phyloP scores from a whole-genome alignment of 805 yeast species.

The Candida oleophila region DNA sequence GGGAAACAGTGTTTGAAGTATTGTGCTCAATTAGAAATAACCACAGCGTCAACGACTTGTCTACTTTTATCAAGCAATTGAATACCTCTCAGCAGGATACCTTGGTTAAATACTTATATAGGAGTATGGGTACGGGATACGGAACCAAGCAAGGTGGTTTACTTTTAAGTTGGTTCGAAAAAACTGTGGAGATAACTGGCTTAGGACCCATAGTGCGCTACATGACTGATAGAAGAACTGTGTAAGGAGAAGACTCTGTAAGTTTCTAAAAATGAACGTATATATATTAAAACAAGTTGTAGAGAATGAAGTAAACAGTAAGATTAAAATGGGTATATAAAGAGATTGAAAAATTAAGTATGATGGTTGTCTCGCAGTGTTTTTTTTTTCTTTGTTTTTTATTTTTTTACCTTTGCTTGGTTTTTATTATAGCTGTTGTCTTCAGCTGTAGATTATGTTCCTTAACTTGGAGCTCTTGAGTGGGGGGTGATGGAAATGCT shows the following conservation, averaged over 20 bases:
- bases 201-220: slow-evolving; percentile 86
- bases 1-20: slow-evolving; percentile 61
- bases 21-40: slow-evolving; percentile 52
- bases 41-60: slow-evolving; percentile 66
- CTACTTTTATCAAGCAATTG: slow-evolving; percentile 57
- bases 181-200: slow-evolving; percentile 79
- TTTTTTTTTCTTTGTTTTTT: not conserved
- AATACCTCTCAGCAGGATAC: slow-evolving; percentile 67
- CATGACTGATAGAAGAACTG: slow-evolving; percentile 80
- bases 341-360: too few relatives aligned
- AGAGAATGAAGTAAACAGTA: not conserved
- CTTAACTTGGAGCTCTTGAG: slow-evolving; percentile 1
- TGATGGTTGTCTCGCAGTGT: too few relatives aligned
- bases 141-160: slow-evolving; percentile 87
- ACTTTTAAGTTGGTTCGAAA: slow-evolving; percentile 88
- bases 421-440: not conserved
- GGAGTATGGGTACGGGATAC: slow-evolving; percentile 73
- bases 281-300: slow-evolving; percentile 1
- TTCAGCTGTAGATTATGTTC: not conserved
- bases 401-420: too few relatives aligned
- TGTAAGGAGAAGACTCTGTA: slow-evolving; percentile 40
- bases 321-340: not conserved
- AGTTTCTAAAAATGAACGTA: not conserved
- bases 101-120: slow-evolving; percentile 80
- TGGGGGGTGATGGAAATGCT: slow-evolving; percentile 3